These are phyloP conservation scores for Pythium rhizo-oryzae DNA, from an alignment of 352 stramenopile genomes.

Conservation along the genomic window DNA sequence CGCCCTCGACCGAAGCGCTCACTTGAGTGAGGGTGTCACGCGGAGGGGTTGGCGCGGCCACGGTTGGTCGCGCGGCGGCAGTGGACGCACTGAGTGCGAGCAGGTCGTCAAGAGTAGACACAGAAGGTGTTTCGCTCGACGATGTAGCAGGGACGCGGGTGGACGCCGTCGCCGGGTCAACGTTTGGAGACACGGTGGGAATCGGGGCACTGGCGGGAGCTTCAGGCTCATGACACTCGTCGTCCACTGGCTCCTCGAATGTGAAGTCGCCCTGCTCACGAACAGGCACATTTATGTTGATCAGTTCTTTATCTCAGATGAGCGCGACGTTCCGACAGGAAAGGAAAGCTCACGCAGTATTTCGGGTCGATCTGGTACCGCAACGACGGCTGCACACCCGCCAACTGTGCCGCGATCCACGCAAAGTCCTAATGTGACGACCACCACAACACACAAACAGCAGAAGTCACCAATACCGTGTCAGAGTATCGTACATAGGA, in stretches of 20 bases:
- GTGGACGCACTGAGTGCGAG: slow-evolving; percentile 18
- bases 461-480: not conserved
- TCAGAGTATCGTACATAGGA: too few species aligned
- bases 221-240: not conserved
- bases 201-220: not conserved
- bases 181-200: not conserved
- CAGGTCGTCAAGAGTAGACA: slow-evolving; percentile 24
- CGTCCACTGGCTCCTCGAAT: not conserved
- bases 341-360: slow-evolving; percentile 59
- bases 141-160: not conserved
- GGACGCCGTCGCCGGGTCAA: not conserved
- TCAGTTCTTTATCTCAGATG: not conserved
- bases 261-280: slow-evolving; percentile 3
- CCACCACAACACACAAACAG: not conserved
- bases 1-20: not conserved
- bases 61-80: not conserved
- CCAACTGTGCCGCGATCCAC: slow-evolving; percentile 65
- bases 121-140: not conserved
- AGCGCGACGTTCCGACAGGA: not conserved
- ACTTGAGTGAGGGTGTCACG: not conserved
- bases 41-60: not conserved
- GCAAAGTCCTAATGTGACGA: slow-evolving; percentile 52
- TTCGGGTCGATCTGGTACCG: slow-evolving; percentile 76
- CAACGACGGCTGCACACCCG: slow-evolving; percentile 42
- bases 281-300: not conserved